These are phyloP conservation scores for Terfezia boudieri DNA, from an alignment of 495 filamentous ascomycete species.

Conservation along the genomic window DNA sequence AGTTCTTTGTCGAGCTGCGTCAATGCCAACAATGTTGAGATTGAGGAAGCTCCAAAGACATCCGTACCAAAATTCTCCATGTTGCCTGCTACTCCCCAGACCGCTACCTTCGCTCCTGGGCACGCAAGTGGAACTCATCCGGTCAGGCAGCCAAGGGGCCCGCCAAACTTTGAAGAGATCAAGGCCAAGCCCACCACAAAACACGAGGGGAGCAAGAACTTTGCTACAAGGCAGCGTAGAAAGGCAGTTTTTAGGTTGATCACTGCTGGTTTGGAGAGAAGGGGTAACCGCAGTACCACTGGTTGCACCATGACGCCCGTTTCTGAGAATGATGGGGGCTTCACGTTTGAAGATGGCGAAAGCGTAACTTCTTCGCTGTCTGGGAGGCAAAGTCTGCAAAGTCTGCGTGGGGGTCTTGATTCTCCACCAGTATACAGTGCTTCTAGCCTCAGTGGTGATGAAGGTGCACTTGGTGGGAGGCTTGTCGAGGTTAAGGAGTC, in stretches of 20 bases:
- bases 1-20: constrained; percentile 48
- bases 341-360: constrained; percentile 63
- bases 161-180: constrained; percentile 80
- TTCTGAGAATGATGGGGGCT: constrained; percentile 50
- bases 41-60: constrained; percentile 33
- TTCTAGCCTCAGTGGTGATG: constrained; percentile 40
- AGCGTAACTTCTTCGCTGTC: constrained; percentile 63
- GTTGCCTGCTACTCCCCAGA: constrained; percentile 59
- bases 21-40: constrained; percentile 34
- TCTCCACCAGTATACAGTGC: constrained; percentile 36
- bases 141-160: constrained; percentile 76
- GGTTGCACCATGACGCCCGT: constrained; percentile 72
- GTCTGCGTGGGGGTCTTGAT: constrained; percentile 51
- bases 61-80: constrained; percentile 53
- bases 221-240: constrained; percentile 77
- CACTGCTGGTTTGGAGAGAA: constrained; percentile 70
- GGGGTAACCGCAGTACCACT: constrained; percentile 28
- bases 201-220: constrained; percentile 96
- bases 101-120: constrained; percentile 79
- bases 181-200: constrained; percentile 75
- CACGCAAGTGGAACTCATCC: constrained; percentile 89
- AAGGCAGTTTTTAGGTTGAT: constrained; percentile 79
- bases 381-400: constrained; percentile 56
- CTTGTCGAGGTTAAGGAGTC: constrained; percentile 23
- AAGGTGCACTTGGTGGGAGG: constrained; percentile 32